A percentile compares a stretch with the other conserved stretches of the same genome.
Evolutionary conservation across 176 grass and related monocot species (phyloP).

Genomic region (Urochloa ruziziensis): DNA sequence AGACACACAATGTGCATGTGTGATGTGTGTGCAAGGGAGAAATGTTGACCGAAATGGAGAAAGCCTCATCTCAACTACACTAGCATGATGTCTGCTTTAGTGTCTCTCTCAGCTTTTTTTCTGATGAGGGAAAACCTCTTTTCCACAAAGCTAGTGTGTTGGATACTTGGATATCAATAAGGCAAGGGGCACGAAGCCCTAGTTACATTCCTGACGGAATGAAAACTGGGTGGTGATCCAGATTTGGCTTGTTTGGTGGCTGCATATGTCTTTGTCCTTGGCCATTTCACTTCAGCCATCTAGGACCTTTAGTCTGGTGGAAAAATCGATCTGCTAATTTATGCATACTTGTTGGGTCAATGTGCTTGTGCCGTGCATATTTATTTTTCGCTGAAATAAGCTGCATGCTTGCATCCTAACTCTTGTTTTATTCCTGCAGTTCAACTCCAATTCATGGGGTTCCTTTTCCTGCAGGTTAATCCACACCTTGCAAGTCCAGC

Average conservation of each 20-base stretch:
- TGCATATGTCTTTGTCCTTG: constrained; percentile 6
- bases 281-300: constrained; percentile 1
- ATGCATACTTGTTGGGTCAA: constrained; percentile 5
- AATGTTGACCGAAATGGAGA: constrained; percentile 43
- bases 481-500: neutral
- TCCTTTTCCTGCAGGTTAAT: constrained; percentile 6
- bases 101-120: constrained; percentile 26
- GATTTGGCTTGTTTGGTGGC: constrained; percentile 34
- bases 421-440: neutral
- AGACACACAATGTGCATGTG: constrained; percentile 21
- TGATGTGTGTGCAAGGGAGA: constrained; percentile 21
- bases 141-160: constrained; percentile 24
- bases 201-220: constrained; percentile 19
- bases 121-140: constrained; percentile 30
- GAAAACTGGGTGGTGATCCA: constrained; percentile 3
- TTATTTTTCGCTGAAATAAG: constrained; percentile 16
- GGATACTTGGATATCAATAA: constrained; percentile 39
- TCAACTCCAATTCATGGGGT: neutral
- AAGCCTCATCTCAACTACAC: constrained; percentile 33
- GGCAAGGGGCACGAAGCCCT: constrained; percentile 30
- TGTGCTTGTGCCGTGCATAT: neutral
- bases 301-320: constrained; percentile 31
- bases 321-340: constrained; percentile 19
- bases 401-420: neutral
- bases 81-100: constrained; percentile 19